phyloP scores from a whole-genome alignment of 371 early-diverging fungal species.

The Syncephalis plumigaleata region DNA sequence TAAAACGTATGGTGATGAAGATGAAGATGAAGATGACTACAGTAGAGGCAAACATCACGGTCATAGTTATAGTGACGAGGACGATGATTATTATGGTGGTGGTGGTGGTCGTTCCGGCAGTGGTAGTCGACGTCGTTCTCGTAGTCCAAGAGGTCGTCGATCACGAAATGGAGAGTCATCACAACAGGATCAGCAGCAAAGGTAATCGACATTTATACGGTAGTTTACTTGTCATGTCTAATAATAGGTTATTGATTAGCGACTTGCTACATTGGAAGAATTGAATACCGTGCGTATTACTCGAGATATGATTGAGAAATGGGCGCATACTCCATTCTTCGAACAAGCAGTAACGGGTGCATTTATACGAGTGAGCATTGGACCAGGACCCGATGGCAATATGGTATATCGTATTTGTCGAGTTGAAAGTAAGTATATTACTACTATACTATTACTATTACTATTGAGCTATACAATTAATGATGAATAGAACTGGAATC shows the following conservation, averaged over 20 bases:
- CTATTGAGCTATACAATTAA: neutral
- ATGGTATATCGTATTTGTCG: constrained; percentile 41
- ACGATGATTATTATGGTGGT: neutral
- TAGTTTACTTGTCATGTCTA: neutral
- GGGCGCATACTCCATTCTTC: constrained; percentile 56
- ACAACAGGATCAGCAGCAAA: neutral
- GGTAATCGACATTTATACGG: neutral
- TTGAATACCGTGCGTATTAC: constrained; percentile 34
- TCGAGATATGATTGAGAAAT: constrained; percentile 44
- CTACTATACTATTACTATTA: neutral
- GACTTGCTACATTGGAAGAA: constrained; percentile 34
- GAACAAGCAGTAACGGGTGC: constrained; percentile 39
- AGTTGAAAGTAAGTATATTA: constrained; percentile 22
- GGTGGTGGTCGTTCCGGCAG: too few species aligned
- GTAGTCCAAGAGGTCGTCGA: too few species aligned
- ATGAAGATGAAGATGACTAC: too few species aligned
- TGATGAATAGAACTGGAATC: constrained; percentile 22
- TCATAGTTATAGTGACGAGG: constrained; percentile 15
- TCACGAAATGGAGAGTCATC: too few species aligned
- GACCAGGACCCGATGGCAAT: constrained; percentile 25
- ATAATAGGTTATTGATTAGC: constrained; percentile 16
- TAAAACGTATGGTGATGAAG: constrained; percentile 8
- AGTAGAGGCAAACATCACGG: too few species aligned
- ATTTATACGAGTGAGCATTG: constrained; percentile 44
- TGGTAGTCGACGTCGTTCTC: too few species aligned